A percentile compares a stretch with the other conserved stretches of the same genome.
Conservation (phyloP, 148 eudicot genomes). For the Cornus controversa region DNA sequence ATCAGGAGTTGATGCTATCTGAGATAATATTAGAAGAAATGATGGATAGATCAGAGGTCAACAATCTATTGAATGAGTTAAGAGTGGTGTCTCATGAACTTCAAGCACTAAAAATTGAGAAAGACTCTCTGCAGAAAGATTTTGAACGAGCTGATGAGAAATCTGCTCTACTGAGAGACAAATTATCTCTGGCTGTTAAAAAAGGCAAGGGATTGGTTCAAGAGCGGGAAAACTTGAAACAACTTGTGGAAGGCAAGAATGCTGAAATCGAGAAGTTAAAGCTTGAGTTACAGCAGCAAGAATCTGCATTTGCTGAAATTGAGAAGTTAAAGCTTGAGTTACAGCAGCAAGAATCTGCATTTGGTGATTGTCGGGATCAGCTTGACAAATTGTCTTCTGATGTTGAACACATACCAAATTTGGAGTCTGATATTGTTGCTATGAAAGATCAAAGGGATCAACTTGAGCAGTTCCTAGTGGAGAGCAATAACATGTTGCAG, state of each 20-base stretch:
- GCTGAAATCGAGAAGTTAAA: slow-evolving; percentile 71
- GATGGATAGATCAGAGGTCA: slow-evolving; percentile 41
- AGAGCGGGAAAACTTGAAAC: slow-evolving; percentile 83
- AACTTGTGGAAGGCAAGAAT: slow-evolving; percentile 63
- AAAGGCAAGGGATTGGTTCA: slow-evolving; percentile 98
- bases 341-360: slow-evolving; percentile 47
- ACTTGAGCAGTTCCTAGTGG: slow-evolving; percentile 61
- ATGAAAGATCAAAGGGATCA: slow-evolving; percentile 55
- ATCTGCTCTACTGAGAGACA: slow-evolving; percentile 71
- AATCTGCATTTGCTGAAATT: slow-evolving; percentile 49
- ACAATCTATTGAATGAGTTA: slow-evolving; percentile 40
- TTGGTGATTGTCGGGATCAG: slow-evolving; percentile 48
- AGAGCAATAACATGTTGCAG: slow-evolving; percentile 60
- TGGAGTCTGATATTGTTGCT: slow-evolving; percentile 60
- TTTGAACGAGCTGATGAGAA: slow-evolving; percentile 78
- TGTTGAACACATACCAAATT: slow-evolving; percentile 50
- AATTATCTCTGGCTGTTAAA: slow-evolving; percentile 91
- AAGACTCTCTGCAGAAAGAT: slow-evolving; percentile 52
- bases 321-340: slow-evolving; percentile 61
- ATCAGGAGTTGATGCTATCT: slow-evolving; percentile 54
- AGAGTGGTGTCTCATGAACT: slow-evolving; percentile 49
- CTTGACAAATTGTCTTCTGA: slow-evolving; percentile 50
- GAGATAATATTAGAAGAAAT: slow-evolving; percentile 54
- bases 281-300: slow-evolving; percentile 53
- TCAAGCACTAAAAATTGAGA: slow-evolving; percentile 54